Evolutionary conservation across 176 grass and related monocot species (phyloP).

Genomic region (Alopecurus myosuroides): DNA sequence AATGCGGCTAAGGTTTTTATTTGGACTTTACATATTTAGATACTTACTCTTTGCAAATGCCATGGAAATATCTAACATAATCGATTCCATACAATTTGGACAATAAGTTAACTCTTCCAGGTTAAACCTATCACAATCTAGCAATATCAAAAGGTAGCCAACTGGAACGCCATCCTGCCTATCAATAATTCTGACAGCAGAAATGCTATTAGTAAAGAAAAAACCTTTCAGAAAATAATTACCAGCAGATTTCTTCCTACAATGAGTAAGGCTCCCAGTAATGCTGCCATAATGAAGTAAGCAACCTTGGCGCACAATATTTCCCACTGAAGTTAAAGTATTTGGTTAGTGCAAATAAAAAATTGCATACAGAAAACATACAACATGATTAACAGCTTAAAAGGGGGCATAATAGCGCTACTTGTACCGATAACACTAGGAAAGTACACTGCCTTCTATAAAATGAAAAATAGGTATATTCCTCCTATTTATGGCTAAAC

Average conservation of each 20-base stretch:
- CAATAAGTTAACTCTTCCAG: neutral
- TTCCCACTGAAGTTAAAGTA: neutral
- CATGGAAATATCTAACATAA: neutral
- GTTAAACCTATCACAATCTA: neutral
- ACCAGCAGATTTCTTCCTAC: neutral
- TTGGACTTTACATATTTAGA: neutral
- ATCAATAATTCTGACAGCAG: neutral
- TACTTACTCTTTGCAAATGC: neutral
- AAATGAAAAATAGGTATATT: neutral
- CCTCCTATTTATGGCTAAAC: neutral
- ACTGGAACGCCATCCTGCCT: neutral
- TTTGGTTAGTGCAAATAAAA: neutral
- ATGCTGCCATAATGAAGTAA: neutral
- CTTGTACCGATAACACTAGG: neutral
- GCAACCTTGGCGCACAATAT: neutral
- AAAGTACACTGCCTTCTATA: neutral
- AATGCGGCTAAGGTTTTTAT: neutral
- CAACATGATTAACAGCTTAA: neutral
- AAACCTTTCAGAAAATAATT: neutral
- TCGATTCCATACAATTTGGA: neutral
- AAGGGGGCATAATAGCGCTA: neutral
- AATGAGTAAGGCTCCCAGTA: neutral
- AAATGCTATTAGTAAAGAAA: neutral
- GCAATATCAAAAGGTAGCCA: neutral
- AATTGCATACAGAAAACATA: neutral